Evolutionary conservation across 305 asterid species (phyloP).

Genomic region (Rubia peregrina): DNA sequence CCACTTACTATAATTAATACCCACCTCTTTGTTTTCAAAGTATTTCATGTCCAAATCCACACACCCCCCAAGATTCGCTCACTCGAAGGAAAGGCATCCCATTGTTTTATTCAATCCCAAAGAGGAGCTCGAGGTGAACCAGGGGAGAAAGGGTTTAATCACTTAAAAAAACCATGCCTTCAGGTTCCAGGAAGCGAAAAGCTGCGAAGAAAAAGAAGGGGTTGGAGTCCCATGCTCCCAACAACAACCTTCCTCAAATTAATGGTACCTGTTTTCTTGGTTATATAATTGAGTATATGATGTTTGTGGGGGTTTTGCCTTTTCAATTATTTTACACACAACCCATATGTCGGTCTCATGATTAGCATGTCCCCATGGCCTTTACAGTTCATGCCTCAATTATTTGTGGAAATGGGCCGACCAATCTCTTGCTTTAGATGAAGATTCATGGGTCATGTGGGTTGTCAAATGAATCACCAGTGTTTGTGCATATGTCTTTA

Average conservation of each 20-base stretch:
- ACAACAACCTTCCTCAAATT: conserved; percentile 22
- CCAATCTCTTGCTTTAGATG: conserved; percentile 15
- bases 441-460: neutral
- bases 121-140: neutral
- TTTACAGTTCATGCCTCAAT: conserved; percentile 29
- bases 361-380: conserved; percentile 12
- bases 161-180: conserved; percentile 42
- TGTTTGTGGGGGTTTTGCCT: conserved; percentile 13
- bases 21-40: conserved; percentile 3
- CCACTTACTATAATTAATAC: neutral
- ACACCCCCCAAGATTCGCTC: neutral
- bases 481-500: neutral
- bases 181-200: conserved; percentile 76
- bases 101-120: neutral
- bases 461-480: neutral
- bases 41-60: neutral
- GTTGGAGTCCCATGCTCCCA: conserved; percentile 23
- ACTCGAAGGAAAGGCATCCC: conserved; percentile 7
- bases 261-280: conserved; percentile 26
- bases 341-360: conserved; percentile 20
- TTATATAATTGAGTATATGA: neutral
- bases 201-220: conserved; percentile 68
- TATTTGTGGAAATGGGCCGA: conserved; percentile 31
- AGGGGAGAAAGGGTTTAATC: neutral
- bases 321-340: conserved; percentile 9